Base-by-base conservation (phyloP, 768 basidiomycete genomes). In the Phylloporus arenicola region DNA sequence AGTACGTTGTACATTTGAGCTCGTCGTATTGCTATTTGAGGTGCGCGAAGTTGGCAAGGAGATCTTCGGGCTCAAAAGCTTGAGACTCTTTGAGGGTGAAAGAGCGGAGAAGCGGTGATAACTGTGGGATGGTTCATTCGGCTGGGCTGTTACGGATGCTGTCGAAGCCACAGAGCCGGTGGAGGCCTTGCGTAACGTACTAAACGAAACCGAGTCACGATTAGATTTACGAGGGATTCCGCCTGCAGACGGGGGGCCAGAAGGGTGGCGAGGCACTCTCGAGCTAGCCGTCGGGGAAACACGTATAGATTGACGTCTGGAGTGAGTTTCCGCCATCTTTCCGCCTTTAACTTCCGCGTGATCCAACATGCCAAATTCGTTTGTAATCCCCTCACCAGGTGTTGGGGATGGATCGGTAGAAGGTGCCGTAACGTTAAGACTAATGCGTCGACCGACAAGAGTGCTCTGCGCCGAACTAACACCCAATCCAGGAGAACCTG, bases 291-390 rank as follows among this genome's bases (percentile, higher is more conserved):
- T 77, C 3, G 89, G 88, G 22, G 89, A 92, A 33, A 69, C 72
- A 20, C 86, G 78, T 20, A 78, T 64, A n/a, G 84, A 80, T 39
- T 77, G 70, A 42, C 82, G 83, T 51, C 77, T 77, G 2, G 63
- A 57, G 1, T 71, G 60, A 17, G 72, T 57, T 6, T 70, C 66
- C 8, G 48, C 48, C 29, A 50, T 14, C 48, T 80, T 83, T 16
- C 71, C 69, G 31, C 70, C 72, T 44, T 76, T 70, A 6, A 64
- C 64, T 52, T 84, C 82, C 6, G 75, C 72, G 55, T 72, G 75
- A 53, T 91, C 88, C 47, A 92, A 73, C 16, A 93, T 81, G 29
- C 91, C 90, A 61, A 92, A 92, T 65, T 92, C 91, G 57, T 82
- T 86, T 34, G 77, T 73, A 6, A 70, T 72, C 17, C 73, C 71